Base-by-base conservation (phyloP, 495 filamentous ascomycete species). In the Haplographium delicatum region DNA sequence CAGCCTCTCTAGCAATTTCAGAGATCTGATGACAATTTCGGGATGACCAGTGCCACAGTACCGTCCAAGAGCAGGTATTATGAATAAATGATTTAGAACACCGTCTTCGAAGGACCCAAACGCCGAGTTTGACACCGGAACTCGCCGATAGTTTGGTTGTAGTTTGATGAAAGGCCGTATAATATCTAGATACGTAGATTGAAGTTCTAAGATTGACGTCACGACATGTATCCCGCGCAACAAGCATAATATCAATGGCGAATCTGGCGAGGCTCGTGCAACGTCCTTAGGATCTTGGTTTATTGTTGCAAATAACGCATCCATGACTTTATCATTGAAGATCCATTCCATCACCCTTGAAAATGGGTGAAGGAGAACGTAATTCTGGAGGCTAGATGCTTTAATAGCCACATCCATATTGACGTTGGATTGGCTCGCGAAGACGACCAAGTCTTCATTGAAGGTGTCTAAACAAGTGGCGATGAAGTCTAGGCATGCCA, bases 301-400 rank as follows among this genome's bases (percentile, higher is more conserved):
- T 30, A 89, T 80, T 10, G 82, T 80, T 43, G 80, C 73, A 61
- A 96, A 89, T 11, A 99, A 65, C 18, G 82, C 80, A 53, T 75
- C 75, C 47, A 95, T 76, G 20, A 95, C 88, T 54, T 87, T 88
- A 56, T 93, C 88, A 58, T 95, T 95, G 62, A 95, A 96, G 64
- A 97, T 75, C 88, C 94, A 97, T 64, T 97, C 94, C 81, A 95
- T 93, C 19, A 90, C 86, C 30, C 93, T 80, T 16, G 86, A 81
- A 58, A 96, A 96, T 7, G 93, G 89, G 68, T 99, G 93, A 20
- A 96, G 74, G 5, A 82, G 78, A 47, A 89, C 77, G 58, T 99
- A 99, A 13, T 73, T 73, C 39, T 79, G 73, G 22, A 97, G 67
- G 16, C 82, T 84, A 2, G 82, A 83, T 25, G 85, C 71, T 35